phyloP scores from a whole-genome alignment of 164 flowering plant genomes.

The Paratinospora sagittata region DNA sequence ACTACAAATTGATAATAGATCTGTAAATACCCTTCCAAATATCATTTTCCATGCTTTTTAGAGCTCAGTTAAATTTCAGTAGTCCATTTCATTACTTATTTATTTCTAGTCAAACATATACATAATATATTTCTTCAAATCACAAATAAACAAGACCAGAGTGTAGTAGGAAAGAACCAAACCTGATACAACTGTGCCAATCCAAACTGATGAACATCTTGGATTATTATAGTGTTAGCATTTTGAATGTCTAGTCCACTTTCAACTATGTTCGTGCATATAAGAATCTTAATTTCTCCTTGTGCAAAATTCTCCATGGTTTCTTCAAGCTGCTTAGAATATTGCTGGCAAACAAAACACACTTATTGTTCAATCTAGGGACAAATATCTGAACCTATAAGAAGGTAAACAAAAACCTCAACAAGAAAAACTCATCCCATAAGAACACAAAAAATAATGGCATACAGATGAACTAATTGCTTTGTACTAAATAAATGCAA shows the following conservation, averaged over 20 bases:
- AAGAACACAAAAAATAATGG: background rate
- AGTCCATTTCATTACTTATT: background rate
- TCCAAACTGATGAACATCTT: slow-evolving; percentile 96
- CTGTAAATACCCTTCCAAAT: background rate
- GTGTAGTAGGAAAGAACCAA: slow-evolving; percentile 1
- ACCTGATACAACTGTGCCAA: slow-evolving; percentile 98
- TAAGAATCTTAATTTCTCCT: slow-evolving; percentile 73
- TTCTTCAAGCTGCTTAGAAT: slow-evolving; percentile 87
- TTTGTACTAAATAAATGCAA: background rate
- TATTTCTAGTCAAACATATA: background rate
- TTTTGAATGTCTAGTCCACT: slow-evolving; percentile 99
- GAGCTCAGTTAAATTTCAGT: background rate
- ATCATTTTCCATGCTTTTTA: background rate
- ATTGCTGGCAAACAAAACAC: slow-evolving; percentile 57
- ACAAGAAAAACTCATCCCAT: background rate
- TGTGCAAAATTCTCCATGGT: slow-evolving; percentile 84
- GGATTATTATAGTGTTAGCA: slow-evolving; percentile 92
- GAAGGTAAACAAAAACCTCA: background rate
- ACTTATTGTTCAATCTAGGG: slow-evolving; percentile 5
- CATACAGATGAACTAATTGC: background rate
- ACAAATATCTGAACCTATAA: background rate
- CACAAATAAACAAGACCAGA: background rate
- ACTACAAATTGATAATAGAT: background rate
- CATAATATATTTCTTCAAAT: background rate
- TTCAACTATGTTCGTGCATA: slow-evolving; percentile 95